These are phyloP conservation scores for Penicillium sp. DNA, from an alignment of 2,329 filamentous ascomycete species.

Conservation along the genomic window DNA sequence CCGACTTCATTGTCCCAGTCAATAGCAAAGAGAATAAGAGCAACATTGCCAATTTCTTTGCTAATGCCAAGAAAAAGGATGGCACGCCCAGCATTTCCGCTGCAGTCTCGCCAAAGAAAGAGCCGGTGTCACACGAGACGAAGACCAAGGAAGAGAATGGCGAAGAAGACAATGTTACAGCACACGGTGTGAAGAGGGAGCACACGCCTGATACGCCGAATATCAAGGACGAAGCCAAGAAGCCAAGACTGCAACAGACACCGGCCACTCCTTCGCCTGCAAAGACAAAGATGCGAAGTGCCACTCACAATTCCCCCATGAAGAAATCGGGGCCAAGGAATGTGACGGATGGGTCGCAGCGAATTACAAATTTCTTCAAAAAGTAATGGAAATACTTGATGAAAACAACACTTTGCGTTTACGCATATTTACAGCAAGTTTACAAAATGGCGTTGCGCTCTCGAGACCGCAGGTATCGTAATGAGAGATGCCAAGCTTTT, in stretches of 20 bases:
- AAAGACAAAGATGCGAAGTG: conserved; percentile 51
- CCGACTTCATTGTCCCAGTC: conserved; percentile 74
- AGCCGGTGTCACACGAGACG: conserved; percentile 34
- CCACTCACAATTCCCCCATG: conserved; percentile 50
- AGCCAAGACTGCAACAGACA: conserved; percentile 18
- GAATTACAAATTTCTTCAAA: conserved; percentile 47
- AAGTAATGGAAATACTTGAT: no score
- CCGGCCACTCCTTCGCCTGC: conserved; percentile 26
- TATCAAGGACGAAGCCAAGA: conserved; percentile 21
- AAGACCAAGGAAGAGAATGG: conserved; percentile 16
- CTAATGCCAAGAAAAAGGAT: conserved; percentile 46
- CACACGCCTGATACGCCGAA: conserved; percentile 29
- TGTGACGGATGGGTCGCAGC: conserved; percentile 47
- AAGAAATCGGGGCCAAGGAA: conserved; percentile 43
- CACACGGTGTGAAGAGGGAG: conserved; percentile 48
- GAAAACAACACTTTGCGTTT: no score
- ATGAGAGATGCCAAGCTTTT: no score
- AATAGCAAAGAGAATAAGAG: conserved; percentile 81
- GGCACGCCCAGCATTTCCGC: conserved; percentile 24
- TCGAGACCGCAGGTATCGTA: no score
- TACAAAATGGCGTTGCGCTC: no score
- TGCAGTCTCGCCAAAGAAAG: conserved; percentile 21
- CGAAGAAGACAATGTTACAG: conserved; percentile 46
- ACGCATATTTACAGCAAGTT: no score
- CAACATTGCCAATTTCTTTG: conserved; percentile 93